phyloP scores from a whole-genome alignment of 208 protist genomes.

The Herpetomonas tarakana region DNA sequence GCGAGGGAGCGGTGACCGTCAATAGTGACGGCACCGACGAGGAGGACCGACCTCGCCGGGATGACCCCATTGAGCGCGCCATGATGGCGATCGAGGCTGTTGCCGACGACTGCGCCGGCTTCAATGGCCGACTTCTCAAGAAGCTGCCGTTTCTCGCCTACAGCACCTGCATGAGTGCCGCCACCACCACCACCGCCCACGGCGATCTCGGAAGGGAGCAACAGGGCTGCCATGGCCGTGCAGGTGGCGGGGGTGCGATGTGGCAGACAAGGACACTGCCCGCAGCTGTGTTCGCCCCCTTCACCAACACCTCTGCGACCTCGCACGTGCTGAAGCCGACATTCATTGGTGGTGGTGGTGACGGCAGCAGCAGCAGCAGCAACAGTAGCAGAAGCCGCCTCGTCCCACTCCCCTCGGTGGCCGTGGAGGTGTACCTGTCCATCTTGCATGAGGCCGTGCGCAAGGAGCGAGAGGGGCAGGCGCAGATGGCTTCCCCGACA shows the following conservation, averaged over 20 bases:
- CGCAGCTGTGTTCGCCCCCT: too few species aligned
- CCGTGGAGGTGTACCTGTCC: constrained; percentile 3
- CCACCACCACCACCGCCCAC: background rate
- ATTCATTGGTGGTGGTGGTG: too few species aligned
- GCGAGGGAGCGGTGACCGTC: too few species aligned
- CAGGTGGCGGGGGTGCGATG: too few species aligned
- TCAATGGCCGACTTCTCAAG: constrained; percentile 90
- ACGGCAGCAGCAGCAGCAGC: too few species aligned
- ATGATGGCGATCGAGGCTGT: constrained; percentile 22
- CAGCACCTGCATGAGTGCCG: constrained; percentile 14
- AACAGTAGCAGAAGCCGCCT: too few species aligned
- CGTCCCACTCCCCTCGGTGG: background rate
- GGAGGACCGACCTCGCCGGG: background rate
- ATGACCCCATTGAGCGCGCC: background rate
- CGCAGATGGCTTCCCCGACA: background rate
- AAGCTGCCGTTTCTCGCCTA: constrained; percentile 92
- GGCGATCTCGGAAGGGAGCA: too few species aligned
- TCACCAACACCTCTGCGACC: too few species aligned
- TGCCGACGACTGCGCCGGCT: constrained; percentile 42
- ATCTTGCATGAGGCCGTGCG: background rate
- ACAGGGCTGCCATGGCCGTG: too few species aligned
- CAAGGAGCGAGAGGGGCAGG: background rate
- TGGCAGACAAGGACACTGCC: too few species aligned
- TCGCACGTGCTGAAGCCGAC: too few species aligned
- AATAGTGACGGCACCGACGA: constrained; percentile 9